Conservation (phyloP, 208 protist species). For the Leishmania amazonensis region DNA sequence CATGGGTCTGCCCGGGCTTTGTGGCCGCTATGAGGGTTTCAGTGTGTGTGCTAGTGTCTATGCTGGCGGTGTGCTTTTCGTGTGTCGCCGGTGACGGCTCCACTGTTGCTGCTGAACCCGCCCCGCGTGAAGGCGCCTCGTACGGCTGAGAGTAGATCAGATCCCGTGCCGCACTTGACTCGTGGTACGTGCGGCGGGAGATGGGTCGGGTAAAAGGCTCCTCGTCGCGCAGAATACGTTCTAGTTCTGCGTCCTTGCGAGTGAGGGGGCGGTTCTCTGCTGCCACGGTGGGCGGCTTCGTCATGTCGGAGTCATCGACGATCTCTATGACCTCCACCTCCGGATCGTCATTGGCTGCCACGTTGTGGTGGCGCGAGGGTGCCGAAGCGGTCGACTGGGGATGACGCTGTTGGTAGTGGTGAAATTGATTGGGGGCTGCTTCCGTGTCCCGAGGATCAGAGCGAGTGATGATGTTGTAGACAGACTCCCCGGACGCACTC, state of each 20-base stretch:
- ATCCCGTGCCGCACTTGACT: slow-evolving; percentile 62
- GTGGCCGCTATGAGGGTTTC: background rate
- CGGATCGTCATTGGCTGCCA: slow-evolving; percentile 25
- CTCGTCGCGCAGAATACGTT: slow-evolving; percentile 55
- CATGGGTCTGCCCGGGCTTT: background rate
- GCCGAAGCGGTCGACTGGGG: background rate
- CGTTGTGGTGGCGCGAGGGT: background rate
- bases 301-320: slow-evolving; percentile 4
- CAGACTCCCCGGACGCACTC: slow-evolving; percentile 42
- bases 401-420: background rate
- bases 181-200: slow-evolving; percentile 51
- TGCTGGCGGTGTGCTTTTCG: background rate
- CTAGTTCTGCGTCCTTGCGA: slow-evolving; percentile 52
- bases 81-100: background rate
- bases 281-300: background rate
- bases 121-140: slow-evolving; percentile 16
- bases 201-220: slow-evolving; percentile 68
- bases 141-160: slow-evolving; percentile 63
- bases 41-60: background rate
- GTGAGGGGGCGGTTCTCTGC: slow-evolving; percentile 17
- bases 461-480: slow-evolving; percentile 43
- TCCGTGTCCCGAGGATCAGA: background rate
- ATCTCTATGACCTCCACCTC: slow-evolving; percentile 67
- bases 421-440: background rate
- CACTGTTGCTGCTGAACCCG: slow-evolving; percentile 1